These are phyloP conservation scores for Medicago lupulina DNA, from an alignment of 306 rosid genomes.

Conservation along the genomic window DNA sequence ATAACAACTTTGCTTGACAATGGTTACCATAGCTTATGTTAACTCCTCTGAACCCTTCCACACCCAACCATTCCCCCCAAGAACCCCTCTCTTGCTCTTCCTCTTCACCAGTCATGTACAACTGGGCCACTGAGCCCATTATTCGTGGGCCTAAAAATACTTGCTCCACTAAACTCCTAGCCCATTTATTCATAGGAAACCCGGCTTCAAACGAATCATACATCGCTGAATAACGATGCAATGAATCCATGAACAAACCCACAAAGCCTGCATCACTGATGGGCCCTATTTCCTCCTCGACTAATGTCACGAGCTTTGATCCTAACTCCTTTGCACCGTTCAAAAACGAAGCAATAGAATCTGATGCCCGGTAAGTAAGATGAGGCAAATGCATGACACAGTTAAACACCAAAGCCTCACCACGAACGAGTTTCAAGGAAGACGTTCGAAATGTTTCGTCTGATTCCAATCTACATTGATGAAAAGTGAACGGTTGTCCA, in stretches of 20 bases:
- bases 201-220: constrained; percentile 82
- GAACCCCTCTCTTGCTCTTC: constrained; percentile 30
- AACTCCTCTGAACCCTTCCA: constrained; percentile 53
- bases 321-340: constrained; percentile 57
- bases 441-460: constrained; percentile 70
- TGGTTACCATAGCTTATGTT: constrained; percentile 67
- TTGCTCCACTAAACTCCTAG: constrained; percentile 69
- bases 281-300: constrained; percentile 64
- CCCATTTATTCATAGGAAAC: constrained; percentile 66
- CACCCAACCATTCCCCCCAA: constrained; percentile 68
- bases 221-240: constrained; percentile 76
- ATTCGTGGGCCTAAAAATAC: constrained; percentile 81
- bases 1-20: constrained; percentile 73
- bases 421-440: constrained; percentile 64
- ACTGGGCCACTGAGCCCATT: constrained; percentile 51
- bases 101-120: constrained; percentile 40
- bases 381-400: constrained; percentile 83
- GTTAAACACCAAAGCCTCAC: constrained; percentile 72
- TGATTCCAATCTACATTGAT: constrained; percentile 74
- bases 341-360: constrained; percentile 70
- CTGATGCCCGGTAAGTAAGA: constrained; percentile 51
- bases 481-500: constrained; percentile 83
- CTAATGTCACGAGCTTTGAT: constrained; percentile 64
- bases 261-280: constrained; percentile 51
- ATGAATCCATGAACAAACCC: constrained; percentile 67